These are phyloP conservation scores for Euryodendron excelsum DNA, from an alignment of 148 eudicot species.

Conservation along the genomic window DNA sequence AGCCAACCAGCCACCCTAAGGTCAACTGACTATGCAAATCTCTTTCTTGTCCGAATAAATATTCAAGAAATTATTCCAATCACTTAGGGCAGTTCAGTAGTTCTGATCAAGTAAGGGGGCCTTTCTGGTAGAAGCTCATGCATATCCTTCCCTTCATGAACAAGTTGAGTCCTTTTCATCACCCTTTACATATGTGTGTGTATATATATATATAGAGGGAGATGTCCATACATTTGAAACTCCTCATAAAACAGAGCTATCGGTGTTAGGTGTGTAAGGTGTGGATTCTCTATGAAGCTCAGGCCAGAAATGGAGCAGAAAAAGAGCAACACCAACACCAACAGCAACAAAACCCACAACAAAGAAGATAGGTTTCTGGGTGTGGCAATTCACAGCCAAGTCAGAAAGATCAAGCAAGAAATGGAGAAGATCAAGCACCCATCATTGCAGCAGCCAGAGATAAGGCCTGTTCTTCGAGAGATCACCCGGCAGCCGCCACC, in stretches of 20 bases:
- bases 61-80: not conserved
- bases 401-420: constrained; percentile 25
- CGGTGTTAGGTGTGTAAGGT: not conserved
- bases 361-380: constrained; percentile 10
- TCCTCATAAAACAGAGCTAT: not conserved
- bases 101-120: not conserved
- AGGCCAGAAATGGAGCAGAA: constrained; percentile 16
- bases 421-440: constrained; percentile 27
- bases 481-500: constrained; percentile 27
- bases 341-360: not conserved
- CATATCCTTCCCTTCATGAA: not conserved
- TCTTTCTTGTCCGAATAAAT: not conserved
- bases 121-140: not conserved
- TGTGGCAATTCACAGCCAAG: constrained; percentile 24
- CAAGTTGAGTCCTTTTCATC: not conserved
- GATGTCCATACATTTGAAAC: not conserved
- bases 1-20: too few relatives aligned
- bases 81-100: not conserved
- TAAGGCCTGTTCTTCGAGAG: constrained; percentile 14
- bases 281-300: not conserved
- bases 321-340: not conserved
- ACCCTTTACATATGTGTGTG: not conserved
- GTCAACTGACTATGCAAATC: not conserved
- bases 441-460: constrained; percentile 16
- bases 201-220: not conserved